Percentiles rank a stretch among this genome's conserved stretches.
Conservation (phyloP, 768 basidiomycete genomes). For the Tylopilus vinaceipallidus region DNA sequence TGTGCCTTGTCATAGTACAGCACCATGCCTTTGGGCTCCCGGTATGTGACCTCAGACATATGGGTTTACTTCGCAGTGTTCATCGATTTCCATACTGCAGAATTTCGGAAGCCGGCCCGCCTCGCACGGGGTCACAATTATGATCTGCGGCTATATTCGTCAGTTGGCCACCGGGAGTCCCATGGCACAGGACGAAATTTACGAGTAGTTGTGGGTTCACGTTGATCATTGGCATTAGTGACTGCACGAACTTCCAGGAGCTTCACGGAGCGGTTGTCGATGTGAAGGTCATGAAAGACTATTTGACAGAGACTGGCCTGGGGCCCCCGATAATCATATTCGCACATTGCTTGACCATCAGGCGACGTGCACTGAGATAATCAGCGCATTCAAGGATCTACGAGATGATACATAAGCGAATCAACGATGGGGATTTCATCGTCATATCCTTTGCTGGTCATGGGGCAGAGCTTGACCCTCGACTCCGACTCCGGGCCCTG, state of each 20-base stretch:
- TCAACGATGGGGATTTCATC: slow-evolving; percentile 36
- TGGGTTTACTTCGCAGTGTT: no score
- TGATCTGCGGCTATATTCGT: no score
- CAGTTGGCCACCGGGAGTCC: no score
- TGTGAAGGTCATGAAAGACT: slow-evolving; percentile 37
- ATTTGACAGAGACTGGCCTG: slow-evolving; percentile 28
- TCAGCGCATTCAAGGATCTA: slow-evolving; percentile 27
- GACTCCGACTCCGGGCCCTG: no score
- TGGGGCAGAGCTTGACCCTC: slow-evolving; percentile 35
- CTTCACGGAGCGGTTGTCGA: slow-evolving; percentile 39
- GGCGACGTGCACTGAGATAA: slow-evolving; percentile 38
- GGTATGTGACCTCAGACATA: no score
- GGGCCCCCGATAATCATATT: slow-evolving; percentile 35
- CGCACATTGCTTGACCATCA: slow-evolving; percentile 34
- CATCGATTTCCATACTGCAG: no score
- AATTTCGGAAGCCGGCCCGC: no score
- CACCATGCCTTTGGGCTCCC: no score
- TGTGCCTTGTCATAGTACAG: no score
- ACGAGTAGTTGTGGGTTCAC: slow-evolving; percentile 25
- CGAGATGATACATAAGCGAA: slow-evolving; percentile 20
- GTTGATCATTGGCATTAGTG: slow-evolving; percentile 44
- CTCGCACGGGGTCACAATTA: no score
- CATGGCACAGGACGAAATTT: neutral
- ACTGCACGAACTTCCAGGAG: slow-evolving; percentile 29
- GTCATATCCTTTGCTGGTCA: slow-evolving; percentile 47